Base-by-base conservation (phyloP, 2,329 filamentous ascomycete species). In the Chalaropsis ovoidea region DNA sequence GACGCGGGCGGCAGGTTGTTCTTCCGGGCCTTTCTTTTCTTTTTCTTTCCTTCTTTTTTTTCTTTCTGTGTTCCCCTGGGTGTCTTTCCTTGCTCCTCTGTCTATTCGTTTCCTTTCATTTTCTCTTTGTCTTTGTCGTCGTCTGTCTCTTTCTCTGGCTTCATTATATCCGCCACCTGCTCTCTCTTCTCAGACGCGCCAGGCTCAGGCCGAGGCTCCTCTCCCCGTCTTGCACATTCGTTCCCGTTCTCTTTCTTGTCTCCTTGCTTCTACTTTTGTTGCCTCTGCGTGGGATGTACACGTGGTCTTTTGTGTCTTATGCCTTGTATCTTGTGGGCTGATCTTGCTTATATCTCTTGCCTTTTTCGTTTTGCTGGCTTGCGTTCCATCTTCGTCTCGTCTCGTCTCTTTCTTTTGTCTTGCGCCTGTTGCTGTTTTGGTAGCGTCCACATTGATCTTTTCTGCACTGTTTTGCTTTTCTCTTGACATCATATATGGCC, bases 401-500 rank as follows among this genome's bases (percentile, higher is more conserved):
- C 43, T 47, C 42, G 13, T 24, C 11, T 58, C n/a, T 56, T 56
- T 62, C n/a, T n/a, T n/a, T 24, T 62, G 10, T 45, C 35, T 45
- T 65, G 58, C 17, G 8, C 11, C 19, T 41, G n/a, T 17, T 64
- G 19, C 4, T 64, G 19, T 62, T 65, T 58, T 58, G 54, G 54
- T 39, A 39, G 54, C 54, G 54, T 39, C 31, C 10, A 31, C 24
- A 39, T 58, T 35, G 31, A 35, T 35, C 3, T 39, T 39, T 58
- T 58, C 43, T 47, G 43, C 27, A 61, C n/a, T 42, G n/a, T 41
- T 39, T 22, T 35, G 3, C 7, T 24, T 43, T 61, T 61, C 41
- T 62, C 3, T 27, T 43, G 6, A 11, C 22, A 45, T 43, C 17
- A 43, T n/a, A 47, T 27, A 45, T 62, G 39, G 13, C 60, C 7